Conservation (phyloP, 2,329 filamentous ascomycete genomes). For the Ceratocystis cubensis region DNA sequence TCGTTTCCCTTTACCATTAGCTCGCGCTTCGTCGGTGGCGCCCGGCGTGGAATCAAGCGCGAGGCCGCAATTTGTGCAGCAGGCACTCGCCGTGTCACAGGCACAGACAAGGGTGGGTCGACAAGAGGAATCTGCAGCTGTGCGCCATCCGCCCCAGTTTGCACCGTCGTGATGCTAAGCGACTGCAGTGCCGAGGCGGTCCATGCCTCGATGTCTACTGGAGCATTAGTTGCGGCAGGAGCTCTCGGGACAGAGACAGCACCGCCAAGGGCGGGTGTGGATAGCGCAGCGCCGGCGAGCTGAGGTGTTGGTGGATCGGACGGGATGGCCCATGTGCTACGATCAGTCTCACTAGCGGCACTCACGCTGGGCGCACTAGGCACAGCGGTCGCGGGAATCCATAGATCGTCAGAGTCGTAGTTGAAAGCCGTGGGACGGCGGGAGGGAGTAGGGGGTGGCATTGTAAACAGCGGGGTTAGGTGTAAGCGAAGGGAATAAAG, state of each 20-base stretch:
- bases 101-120: conserved; percentile 29
- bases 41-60: conserved; percentile 31
- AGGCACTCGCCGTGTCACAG: neutral
- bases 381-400: neutral
- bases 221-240: conserved; percentile 3
- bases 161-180: conserved; percentile 40
- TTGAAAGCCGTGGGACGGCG: neutral
- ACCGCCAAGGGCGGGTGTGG: neutral
- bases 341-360: conserved; percentile 8
- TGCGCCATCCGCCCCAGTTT: conserved; percentile 43
- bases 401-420: conserved; percentile 16
- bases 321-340: conserved; percentile 19
- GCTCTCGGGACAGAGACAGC: neutral
- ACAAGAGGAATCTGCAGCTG: conserved; percentile 68
- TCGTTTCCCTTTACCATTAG: conserved; percentile 78
- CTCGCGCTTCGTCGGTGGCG: conserved; percentile 48
- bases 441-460: neutral
- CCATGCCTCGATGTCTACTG: conserved; percentile 54
- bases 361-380: neutral
- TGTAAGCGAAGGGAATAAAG: neutral
- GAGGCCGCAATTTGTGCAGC: conserved; percentile 11
- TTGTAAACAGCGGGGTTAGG: neutral
- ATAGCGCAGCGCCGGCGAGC: neutral
- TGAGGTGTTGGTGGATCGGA: conserved; percentile 17
- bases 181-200: conserved; percentile 46